Evolutionary conservation across 2,329 filamentous ascomycete species (phyloP).

Genomic region (Cladorrhinum sp.): DNA sequence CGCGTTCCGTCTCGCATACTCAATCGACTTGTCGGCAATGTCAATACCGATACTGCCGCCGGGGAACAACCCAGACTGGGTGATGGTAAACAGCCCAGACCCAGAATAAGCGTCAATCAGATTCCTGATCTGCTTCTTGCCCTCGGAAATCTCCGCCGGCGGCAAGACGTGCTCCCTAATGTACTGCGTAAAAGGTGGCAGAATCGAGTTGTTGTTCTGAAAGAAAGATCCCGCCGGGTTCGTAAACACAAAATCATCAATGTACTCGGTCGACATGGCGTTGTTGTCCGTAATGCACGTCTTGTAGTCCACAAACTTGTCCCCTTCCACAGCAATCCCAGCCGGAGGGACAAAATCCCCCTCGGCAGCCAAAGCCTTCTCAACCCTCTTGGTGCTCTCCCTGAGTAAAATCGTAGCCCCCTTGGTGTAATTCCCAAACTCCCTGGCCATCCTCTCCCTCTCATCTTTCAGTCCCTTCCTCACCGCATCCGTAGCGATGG

Average conservation of each 20-base stretch:
- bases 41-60: conserved; percentile 86
- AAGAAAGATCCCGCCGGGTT: conserved; percentile 96
- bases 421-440: conserved; percentile 68
- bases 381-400: conserved; percentile 72
- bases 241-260: conserved; percentile 79
- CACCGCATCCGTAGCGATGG: conserved; percentile 86
- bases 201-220: conserved; percentile 99
- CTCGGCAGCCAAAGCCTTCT: conserved; percentile 43
- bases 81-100: conserved; percentile 95
- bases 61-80: conserved; percentile 78
- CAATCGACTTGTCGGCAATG: conserved; percentile 75
- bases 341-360: conserved; percentile 37
- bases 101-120: conserved; percentile 98
- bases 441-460: conserved; percentile 68
- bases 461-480: conserved; percentile 75
- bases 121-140: conserved; percentile 61
- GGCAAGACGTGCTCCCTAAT: conserved; percentile 77
- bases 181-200: conserved; percentile 80
- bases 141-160: conserved; percentile 28
- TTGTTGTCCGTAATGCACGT: conserved; percentile 86
- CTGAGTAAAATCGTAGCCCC: conserved; percentile 88
- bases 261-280: conserved; percentile 79
- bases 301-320: conserved; percentile 70
- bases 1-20: conserved; percentile 76
- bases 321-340: conserved; percentile 51